A percentile compares a stretch with the other conserved stretches of the same genome.
Conservation (phyloP, 306 rosid species). For the Corylus avellana region DNA sequence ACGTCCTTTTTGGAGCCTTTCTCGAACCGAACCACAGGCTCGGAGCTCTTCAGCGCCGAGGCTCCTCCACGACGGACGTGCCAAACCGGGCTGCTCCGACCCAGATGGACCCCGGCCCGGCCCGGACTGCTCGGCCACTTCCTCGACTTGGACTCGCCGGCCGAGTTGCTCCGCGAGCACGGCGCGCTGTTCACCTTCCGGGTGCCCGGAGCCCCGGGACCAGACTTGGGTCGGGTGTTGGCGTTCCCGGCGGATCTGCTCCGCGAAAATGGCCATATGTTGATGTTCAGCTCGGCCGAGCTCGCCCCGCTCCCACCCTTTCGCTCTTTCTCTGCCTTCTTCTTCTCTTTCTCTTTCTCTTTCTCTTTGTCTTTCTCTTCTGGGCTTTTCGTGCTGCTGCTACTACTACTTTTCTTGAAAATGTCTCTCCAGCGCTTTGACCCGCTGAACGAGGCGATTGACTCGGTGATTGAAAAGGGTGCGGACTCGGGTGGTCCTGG, state of each 20-base stretch:
- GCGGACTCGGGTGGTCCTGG: conserved; percentile 39
- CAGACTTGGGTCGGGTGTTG: conserved; percentile 54
- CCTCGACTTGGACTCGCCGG: conserved; percentile 86
- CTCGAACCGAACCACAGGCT: conserved; percentile 29
- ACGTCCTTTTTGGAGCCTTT: conserved; percentile 42
- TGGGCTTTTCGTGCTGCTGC: conserved; percentile 41
- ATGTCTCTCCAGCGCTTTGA: conserved; percentile 92
- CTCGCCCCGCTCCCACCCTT: conserved; percentile 40
- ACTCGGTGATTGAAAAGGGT: conserved; percentile 15
- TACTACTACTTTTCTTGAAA: conserved; percentile 51
- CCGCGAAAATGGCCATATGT: conserved; percentile 91
- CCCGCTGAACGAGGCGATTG: conserved; percentile 37
- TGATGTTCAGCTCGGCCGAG: conserved; percentile 84
- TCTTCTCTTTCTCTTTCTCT: conserved; percentile 37
- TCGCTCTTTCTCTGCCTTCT: conserved; percentile 39
- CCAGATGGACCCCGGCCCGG: conserved; percentile 75
- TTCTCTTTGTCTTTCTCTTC: conserved; percentile 39
- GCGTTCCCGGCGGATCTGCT: conserved; percentile 94
- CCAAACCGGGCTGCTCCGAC: conserved; percentile 95
- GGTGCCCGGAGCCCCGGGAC: conserved; percentile 49
- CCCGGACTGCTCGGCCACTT: conserved; percentile 92
- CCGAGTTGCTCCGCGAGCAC: conserved; percentile 90
- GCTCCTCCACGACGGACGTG: conserved; percentile 62
- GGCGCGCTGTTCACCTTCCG: conserved; percentile 95
- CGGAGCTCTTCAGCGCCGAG: conserved; percentile 33